Evolutionary conservation across 2,329 filamentous ascomycete species (phyloP), one percentile per base, ranked within the genome.

Genomic region (Trichophyton simii): DNA sequence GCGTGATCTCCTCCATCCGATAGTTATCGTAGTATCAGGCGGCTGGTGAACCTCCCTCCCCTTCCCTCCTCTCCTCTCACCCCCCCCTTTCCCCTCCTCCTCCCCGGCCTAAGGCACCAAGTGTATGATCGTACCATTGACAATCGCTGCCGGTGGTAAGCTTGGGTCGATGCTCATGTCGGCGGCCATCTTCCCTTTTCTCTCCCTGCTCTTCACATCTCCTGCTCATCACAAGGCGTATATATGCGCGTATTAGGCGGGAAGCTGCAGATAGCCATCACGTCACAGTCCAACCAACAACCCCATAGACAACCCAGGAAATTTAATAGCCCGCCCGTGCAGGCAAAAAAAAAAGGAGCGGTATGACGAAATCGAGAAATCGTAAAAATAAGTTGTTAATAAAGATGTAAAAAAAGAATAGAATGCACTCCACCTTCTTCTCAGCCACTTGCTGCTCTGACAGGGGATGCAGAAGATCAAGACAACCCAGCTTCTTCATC

Each of bases 191-290:
- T 55, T 34, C 18, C 42, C 36, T 28, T 57, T 57, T 28, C 34
- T 31, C 11, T 38, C 31, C 54, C 13, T n/a, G 11, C 34, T 57
- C 54, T 57, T 36, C 34, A 36, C 2, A 36, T 36, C 9, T 36
- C 34, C 28, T 36, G n/a, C 22, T 34, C 34, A 44, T 58, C 55
- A 58, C 55, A 58, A 44, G 55, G 42, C 55, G 36, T 34, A 50
- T 34, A 50, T 46, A 18, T 18, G 58, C 44, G 50, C 36, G 58
- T 36, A 59, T 50, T 41, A 48, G 36, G 58, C 58, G 58, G 58
- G 58, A 59, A 50, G 41, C 41, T 59, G 58, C 58, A 59, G 38
- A 59, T 31, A 59, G 15, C n/a, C 41, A 59, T 42, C 20, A 58
- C 31, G n/a, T 58, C 34, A 42, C 38, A 55, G n/a, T 18, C 41